phyloP scores from a whole-genome alignment of 441 rosid genomes.

The Populus hybrid region DNA sequence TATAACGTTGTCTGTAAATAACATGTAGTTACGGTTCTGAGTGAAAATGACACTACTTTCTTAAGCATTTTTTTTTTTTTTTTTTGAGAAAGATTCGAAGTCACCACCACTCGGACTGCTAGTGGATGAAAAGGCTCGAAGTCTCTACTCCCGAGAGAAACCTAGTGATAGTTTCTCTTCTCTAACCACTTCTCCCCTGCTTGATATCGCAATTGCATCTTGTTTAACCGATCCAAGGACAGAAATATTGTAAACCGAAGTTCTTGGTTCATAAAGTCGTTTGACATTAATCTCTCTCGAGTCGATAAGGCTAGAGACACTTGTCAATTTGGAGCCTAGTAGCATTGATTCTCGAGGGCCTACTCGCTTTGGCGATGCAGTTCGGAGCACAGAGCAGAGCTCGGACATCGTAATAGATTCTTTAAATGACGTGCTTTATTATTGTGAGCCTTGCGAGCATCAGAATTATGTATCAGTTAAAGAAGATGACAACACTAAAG shows the following conservation, averaged over 20 bases:
- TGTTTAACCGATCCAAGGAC: conserved; percentile 25
- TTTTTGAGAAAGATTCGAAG: conserved; percentile 28
- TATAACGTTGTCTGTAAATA: conserved; percentile 29
- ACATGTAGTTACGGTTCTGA: conserved; percentile 24
- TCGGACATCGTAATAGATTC: conserved; percentile 2
- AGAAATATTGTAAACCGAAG: neutral
- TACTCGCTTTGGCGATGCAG: neutral
- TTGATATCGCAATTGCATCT: neutral
- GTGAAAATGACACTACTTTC: conserved; percentile 38
- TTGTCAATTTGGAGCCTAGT: neutral
- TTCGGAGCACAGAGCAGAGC: neutral
- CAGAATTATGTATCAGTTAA: conserved; percentile 24
- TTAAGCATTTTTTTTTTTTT: conserved; percentile 19
- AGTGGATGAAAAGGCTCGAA: conserved; percentile 46
- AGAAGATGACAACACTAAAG: conserved; percentile 21
- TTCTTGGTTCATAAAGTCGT: neutral
- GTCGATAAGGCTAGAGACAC: neutral
- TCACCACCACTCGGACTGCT: conserved; percentile 40
- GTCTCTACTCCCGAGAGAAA: conserved; percentile 41
- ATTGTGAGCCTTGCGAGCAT: conserved; percentile 25
- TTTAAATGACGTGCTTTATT: conserved; percentile 9
- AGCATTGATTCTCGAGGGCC: conserved; percentile 5
- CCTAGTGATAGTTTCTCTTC: conserved; percentile 10
- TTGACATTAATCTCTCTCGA: neutral
- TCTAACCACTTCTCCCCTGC: neutral